Percentiles rank a stretch among this genome's conserved stretches.
These are phyloP conservation scores for Reutealis trisperma DNA, from an alignment of 345 rosid genomes.

Conservation along the genomic window DNA sequence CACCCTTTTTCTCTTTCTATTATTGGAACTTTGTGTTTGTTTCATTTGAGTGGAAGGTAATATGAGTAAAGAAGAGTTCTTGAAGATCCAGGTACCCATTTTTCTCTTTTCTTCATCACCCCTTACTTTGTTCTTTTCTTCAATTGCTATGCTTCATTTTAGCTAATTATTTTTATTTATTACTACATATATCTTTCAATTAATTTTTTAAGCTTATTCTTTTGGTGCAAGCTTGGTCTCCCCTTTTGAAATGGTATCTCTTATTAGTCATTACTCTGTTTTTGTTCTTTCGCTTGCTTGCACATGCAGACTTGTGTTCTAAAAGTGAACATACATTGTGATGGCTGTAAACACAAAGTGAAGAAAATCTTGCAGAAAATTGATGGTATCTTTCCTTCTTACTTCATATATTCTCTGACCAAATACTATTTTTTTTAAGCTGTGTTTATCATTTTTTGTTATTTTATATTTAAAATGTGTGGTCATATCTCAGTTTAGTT, in stretches of 20 bases:
- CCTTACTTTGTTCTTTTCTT: background rate
- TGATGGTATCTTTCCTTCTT: slow-evolving; percentile 52
- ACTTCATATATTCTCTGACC: background rate
- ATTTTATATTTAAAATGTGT: background rate
- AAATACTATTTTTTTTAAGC: background rate
- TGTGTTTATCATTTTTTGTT: background rate
- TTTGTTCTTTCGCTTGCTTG: slow-evolving; percentile 29
- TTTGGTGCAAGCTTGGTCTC: background rate
- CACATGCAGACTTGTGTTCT: slow-evolving; percentile 90
- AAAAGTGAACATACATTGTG: slow-evolving; percentile 94
- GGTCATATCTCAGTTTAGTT: slow-evolving; percentile 8
- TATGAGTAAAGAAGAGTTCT: slow-evolving; percentile 97
- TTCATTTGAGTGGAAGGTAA: slow-evolving; percentile 14
- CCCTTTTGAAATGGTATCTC: slow-evolving; percentile 7
- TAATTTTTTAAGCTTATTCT: background rate
- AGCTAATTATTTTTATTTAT: too few relatives aligned
- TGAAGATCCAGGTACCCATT: slow-evolving; percentile 83
- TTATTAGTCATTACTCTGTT: slow-evolving; percentile 17
- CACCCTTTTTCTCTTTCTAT: slow-evolving; percentile 9
- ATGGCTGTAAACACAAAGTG: slow-evolving; percentile 90
- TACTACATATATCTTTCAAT: too few relatives aligned
- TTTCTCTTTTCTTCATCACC: background rate
- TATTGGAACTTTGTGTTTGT: slow-evolving; percentile 26
- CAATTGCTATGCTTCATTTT: slow-evolving; percentile 19
- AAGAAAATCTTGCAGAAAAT: slow-evolving; percentile 92